Conservation (phyloP, 768 basidiomycete genomes). For the Mycena galopus region DNA sequence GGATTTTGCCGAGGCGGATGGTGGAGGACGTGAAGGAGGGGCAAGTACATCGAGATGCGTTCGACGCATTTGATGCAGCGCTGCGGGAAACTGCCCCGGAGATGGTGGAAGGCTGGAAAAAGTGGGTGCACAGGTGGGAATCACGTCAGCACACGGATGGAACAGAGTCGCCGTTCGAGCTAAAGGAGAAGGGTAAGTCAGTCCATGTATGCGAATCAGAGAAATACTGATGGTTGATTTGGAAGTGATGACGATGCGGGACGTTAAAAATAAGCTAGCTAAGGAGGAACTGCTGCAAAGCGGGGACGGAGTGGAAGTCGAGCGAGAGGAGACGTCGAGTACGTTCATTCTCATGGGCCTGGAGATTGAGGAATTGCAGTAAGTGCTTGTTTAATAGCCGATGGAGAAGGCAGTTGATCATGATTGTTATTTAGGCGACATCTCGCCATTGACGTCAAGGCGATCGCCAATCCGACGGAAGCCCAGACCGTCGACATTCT, state of each 20-base stretch:
- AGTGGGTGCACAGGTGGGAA: too few species aligned
- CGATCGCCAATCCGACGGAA: neutral
- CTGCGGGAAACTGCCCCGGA: neutral
- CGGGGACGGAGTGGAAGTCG: slow-evolving; percentile 7
- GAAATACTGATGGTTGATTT: neutral
- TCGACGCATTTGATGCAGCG: neutral
- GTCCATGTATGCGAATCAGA: neutral
- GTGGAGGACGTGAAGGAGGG: neutral
- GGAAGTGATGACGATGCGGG: neutral
- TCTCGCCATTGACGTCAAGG: slow-evolving; percentile 5
- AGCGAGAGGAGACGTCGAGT: slow-evolving; percentile 11
- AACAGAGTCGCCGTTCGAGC: too few species aligned
- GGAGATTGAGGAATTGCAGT: slow-evolving; percentile 12
- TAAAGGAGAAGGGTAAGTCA: too few species aligned
- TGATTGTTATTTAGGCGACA: neutral
- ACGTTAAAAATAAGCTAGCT: neutral
- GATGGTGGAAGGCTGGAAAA: neutral
- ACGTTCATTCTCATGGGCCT: neutral
- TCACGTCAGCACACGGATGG: too few species aligned
- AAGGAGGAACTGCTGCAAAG: slow-evolving; percentile 5
- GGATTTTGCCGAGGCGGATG: neutral
- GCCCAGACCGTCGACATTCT: neutral
- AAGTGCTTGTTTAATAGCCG: neutral
- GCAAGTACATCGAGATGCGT: slow-evolving; percentile 4
- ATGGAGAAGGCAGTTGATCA: neutral